phyloP scores from a whole-genome alignment of 768 basidiomycete species.

The Serendipita sp. region DNA sequence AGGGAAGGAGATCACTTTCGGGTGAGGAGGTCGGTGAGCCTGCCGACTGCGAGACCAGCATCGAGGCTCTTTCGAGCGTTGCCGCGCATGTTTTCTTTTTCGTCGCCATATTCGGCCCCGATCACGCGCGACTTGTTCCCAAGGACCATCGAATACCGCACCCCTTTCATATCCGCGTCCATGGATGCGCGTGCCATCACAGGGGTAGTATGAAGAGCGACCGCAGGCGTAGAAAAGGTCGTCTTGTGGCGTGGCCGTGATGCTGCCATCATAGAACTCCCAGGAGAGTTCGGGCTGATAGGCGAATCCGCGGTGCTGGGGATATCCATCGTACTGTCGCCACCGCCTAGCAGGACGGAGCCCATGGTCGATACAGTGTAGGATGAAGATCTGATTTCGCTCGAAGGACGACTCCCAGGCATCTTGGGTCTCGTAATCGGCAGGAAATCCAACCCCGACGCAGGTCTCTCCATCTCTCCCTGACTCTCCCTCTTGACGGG shows the following conservation, averaged over 20 bases:
- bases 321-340: background rate
- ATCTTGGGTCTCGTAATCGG: constrained; percentile 11
- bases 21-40: constrained; percentile 37
- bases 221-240: constrained; percentile 62
- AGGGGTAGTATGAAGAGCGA: constrained; percentile 56
- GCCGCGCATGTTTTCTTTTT: constrained; percentile 12
- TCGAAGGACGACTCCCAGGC: constrained; percentile 29
- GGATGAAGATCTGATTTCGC: constrained; percentile 16
- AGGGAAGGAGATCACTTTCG: constrained; percentile 4
- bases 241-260: constrained; percentile 26
- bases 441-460: constrained; percentile 5
- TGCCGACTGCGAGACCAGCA: constrained; percentile 35
- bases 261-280: background rate
- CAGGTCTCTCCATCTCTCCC: background rate
- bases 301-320: constrained; percentile 10
- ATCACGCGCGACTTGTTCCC: constrained; percentile 18
- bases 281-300: constrained; percentile 4
- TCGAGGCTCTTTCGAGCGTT: constrained; percentile 12
- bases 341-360: background rate
- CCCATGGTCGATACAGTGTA: background rate
- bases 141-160: constrained; percentile 47
- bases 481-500: background rate
- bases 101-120: constrained; percentile 16
- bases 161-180: constrained; percentile 24
- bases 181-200: constrained; percentile 43